Evolutionary conservation across 345 rosid species (phyloP).

Genomic region (Rhodomyrtus tomentosa): DNA sequence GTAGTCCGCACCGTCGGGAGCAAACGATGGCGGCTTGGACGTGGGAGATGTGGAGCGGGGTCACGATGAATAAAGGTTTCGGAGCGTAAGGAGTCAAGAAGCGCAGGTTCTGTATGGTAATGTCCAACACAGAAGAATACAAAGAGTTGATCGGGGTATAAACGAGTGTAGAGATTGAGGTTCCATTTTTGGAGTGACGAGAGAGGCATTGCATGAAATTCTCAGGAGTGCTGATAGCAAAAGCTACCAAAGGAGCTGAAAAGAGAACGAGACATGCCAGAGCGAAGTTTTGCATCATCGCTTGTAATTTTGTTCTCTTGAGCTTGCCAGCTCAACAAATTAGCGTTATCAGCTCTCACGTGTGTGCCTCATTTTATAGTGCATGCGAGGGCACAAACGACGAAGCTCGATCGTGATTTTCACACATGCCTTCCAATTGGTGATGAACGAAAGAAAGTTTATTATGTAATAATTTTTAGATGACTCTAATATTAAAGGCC

Average conservation of each 20-base stretch:
- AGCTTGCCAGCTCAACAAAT: no score
- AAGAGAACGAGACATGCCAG: not conserved
- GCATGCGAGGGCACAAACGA: not conserved
- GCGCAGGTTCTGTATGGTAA: constrained; percentile 1
- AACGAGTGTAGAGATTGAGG: not conserved
- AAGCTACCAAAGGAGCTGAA: not conserved
- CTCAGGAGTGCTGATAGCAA: not conserved
- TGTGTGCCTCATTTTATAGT: not conserved
- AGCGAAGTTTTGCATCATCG: not conserved
- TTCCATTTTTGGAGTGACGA: not conserved
- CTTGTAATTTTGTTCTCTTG: not conserved
- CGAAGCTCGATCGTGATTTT: not conserved
- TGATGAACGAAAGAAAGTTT: not conserved
- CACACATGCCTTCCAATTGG: not conserved
- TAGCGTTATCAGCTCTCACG: not conserved
- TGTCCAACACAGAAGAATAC: not conserved
- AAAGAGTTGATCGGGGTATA: constrained; percentile 5
- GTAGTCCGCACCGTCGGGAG: constrained; percentile 11
- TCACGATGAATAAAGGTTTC: constrained; percentile 12
- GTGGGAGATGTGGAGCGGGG: constrained; percentile 22
- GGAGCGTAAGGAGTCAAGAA: constrained; percentile 5
- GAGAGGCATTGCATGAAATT: constrained; percentile 9
- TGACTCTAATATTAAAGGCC: no score
- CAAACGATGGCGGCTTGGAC: constrained; percentile 27
- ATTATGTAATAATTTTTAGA: no score